These are phyloP conservation scores for Sanghuangporus baumii DNA, from an alignment of 1,284 basidiomycete species.

Conservation along the genomic window DNA sequence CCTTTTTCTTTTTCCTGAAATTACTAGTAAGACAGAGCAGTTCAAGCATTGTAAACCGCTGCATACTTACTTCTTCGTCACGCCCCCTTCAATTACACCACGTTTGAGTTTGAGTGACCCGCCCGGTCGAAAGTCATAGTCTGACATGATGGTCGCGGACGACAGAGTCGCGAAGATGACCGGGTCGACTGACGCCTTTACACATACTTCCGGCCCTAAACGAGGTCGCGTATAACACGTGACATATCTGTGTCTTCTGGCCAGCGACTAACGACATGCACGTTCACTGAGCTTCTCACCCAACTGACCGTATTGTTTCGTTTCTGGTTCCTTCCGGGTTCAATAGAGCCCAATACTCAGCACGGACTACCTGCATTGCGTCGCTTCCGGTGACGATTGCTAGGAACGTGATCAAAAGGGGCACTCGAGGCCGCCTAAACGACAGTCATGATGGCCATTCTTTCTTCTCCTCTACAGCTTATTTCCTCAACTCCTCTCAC, in stretches of 20 bases:
- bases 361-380: neutral
- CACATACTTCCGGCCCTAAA: neutral
- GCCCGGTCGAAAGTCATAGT: slow-evolving; percentile 82
- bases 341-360: neutral
- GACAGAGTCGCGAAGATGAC: neutral
- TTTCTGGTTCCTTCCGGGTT: neutral
- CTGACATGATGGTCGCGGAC: slow-evolving; percentile 48
- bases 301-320: neutral
- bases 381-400: neutral
- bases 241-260: neutral
- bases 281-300: too few relatives aligned
- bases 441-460: slow-evolving; percentile 55
- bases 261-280: too few relatives aligned
- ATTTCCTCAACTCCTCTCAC: slow-evolving; percentile 70
- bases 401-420: neutral
- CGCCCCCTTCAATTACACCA: slow-evolving; percentile 66
- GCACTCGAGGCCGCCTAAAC: neutral
- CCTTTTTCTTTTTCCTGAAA: slow-evolving; percentile 83
- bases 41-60: slow-evolving; percentile 1
- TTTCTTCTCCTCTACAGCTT: slow-evolving; percentile 64
- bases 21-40: slow-evolving; percentile 18
- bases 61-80: slow-evolving; percentile 72
- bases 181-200: neutral
- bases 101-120: slow-evolving; percentile 86
- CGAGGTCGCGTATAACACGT: neutral